phyloP scores from a whole-genome alignment of 75 land plant genomes.

The Selaginella tamariscina region DNA sequence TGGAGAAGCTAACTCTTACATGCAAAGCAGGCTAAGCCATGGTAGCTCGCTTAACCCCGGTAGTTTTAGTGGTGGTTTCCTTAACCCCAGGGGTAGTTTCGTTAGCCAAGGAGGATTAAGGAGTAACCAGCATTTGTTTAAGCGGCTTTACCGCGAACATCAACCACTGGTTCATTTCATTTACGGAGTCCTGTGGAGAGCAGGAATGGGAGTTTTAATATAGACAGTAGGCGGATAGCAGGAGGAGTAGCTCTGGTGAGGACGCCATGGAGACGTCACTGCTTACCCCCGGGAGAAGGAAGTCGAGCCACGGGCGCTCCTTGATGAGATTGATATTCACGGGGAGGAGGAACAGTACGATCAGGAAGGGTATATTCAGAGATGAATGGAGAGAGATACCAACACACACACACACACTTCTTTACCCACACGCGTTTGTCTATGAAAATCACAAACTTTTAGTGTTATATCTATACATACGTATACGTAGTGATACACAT shows the following conservation, averaged over 20 bases:
- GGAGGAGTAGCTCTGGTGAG: conserved; percentile 22
- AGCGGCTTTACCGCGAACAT: not conserved
- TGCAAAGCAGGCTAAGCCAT: not conserved
- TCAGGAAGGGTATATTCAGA: conserved; percentile 25
- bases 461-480: too few species aligned
- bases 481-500: too few species aligned
- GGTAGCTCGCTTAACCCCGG: too few species aligned
- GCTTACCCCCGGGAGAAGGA: conserved; percentile 21
- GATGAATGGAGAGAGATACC: conserved; percentile 17
- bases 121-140: not conserved
- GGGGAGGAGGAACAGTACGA: conserved; percentile 25
- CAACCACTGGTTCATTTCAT: not conserved
- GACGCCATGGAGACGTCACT: conserved; percentile 21
- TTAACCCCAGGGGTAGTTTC: too few species aligned
- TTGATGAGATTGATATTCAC: conserved; percentile 19
- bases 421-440: too few species aligned
- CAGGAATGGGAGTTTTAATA: not conserved
- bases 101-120: too few species aligned
- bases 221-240: conserved; percentile 7
- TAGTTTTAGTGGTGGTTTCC: too few species aligned
- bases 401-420: too few species aligned
- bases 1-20: not conserved
- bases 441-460: too few species aligned
- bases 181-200: not conserved
- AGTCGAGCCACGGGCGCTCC: conserved; percentile 23